Percentiles rank a stretch among this genome's conserved stretches.
phyloP scores from a whole-genome alignment of 129 eudicot genomes.

The Scalesia atractyloides region DNA sequence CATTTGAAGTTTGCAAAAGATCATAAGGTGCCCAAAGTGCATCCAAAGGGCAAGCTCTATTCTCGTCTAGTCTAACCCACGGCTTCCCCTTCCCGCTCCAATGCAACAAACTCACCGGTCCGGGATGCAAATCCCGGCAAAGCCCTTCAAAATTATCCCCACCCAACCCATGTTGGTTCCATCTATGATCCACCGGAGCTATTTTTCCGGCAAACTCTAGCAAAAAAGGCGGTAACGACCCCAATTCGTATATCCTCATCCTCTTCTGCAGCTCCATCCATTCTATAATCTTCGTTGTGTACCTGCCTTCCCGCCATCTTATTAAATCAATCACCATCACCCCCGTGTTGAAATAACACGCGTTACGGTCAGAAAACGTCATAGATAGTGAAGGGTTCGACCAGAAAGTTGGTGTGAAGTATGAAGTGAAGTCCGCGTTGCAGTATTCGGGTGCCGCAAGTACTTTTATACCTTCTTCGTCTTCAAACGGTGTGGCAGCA shows the following conservation, averaged over 20 bases:
- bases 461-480: conserved; percentile 31
- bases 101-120: conserved; percentile 90
- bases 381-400: conserved; percentile 75
- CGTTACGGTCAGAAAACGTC: conserved; percentile 55
- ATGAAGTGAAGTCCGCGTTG: conserved; percentile 73
- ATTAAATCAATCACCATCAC: conserved; percentile 83
- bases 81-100: conserved; percentile 99
- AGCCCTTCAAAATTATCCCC: conserved; percentile 83
- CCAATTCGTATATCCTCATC: conserved; percentile 84
- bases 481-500: conserved; percentile 57
- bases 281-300: conserved; percentile 62
- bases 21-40: conserved; percentile 93
- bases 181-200: conserved; percentile 80
- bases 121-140: conserved; percentile 85
- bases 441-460: conserved; percentile 92
- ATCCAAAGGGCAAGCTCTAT: conserved; percentile 79
- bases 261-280: conserved; percentile 98
- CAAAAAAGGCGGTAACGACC: conserved; percentile 82
- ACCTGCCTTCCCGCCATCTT: conserved; percentile 68
- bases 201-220: conserved; percentile 86
- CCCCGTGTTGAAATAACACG: conserved; percentile 93
- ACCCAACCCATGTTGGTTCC: conserved; percentile 98
- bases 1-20: conserved; percentile 54
- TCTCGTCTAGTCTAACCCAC: conserved; percentile 77
- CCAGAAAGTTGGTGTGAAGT: conserved; percentile 95